phyloP scores from a whole-genome alignment of 176 grass and related monocot genomes.

The Bolboschoenus planiculmis region DNA sequence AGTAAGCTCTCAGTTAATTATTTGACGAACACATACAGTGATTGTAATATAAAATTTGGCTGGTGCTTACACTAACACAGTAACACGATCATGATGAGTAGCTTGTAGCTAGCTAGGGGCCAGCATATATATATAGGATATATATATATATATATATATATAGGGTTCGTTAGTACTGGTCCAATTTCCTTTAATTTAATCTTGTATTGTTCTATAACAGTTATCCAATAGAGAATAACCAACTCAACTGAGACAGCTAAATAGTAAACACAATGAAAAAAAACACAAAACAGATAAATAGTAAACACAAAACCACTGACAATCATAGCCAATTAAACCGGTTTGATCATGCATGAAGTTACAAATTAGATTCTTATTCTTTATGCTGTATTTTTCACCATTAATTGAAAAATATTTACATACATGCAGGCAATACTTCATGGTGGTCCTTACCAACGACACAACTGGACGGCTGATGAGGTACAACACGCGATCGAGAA shows the following conservation, averaged over 20 bases:
- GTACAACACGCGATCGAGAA: conserved; percentile 36
- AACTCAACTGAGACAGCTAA: not conserved
- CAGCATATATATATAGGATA: no score
- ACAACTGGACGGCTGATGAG: conserved; percentile 57
- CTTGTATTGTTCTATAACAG: no score
- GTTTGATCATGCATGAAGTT: not conserved
- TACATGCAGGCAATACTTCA: conserved; percentile 45
- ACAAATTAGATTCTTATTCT: not conserved
- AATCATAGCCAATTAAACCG: not conserved
- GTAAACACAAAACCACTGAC: not conserved
- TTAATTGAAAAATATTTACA: not conserved
- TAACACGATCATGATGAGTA: no score
- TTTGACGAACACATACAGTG: no score
- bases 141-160: no score
- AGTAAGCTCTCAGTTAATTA: no score
- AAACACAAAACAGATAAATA: not conserved
- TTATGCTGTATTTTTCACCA: not conserved
- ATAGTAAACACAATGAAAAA: not conserved
- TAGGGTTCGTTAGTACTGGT: no score
- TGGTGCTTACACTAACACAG: no score
- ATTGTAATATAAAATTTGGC: no score
- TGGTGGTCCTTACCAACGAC: conserved; percentile 41
- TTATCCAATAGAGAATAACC: no score
- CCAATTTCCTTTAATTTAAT: no score
- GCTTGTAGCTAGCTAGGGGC: no score